phyloP scores from a whole-genome alignment of 2,329 filamentous ascomycete species.

The Alternaria incomplexa region DNA sequence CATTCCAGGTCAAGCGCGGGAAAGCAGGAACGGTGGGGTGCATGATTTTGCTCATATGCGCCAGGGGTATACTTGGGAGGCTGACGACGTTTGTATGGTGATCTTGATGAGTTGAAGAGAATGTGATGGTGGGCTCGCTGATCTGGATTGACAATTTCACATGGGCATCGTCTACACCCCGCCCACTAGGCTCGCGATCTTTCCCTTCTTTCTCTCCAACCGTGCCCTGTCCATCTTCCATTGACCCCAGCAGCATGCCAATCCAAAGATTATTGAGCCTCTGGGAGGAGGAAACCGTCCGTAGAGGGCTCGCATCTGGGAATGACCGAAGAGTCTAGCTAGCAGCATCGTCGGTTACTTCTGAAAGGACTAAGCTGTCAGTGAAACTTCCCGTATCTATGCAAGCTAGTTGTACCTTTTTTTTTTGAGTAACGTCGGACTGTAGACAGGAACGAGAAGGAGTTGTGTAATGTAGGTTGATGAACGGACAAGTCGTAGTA shows the following conservation, averaged over 20 bases:
- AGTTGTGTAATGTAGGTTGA: not conserved
- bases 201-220: not conserved
- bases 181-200: fast-evolving
- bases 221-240: not conserved
- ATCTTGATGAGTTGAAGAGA: no score
- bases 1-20: not conserved
- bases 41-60: fast-evolving
- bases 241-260: not conserved
- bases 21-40: not conserved
- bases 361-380: not conserved
- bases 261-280: not conserved
- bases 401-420: not conserved
- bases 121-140: no score
- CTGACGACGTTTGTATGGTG: not conserved
- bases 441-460: not conserved
- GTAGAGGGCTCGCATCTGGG: not conserved
- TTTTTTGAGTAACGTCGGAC: not conserved
- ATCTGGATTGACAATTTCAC: no score
- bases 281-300: not conserved
- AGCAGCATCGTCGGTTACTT: not conserved
- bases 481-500: not conserved
- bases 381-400: not conserved
- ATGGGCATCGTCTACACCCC: not conserved
- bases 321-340: not conserved
- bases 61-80: not conserved